Conservation (phyloP, 1,139 yeast genomes). For the Candida sanyaensis region DNA sequence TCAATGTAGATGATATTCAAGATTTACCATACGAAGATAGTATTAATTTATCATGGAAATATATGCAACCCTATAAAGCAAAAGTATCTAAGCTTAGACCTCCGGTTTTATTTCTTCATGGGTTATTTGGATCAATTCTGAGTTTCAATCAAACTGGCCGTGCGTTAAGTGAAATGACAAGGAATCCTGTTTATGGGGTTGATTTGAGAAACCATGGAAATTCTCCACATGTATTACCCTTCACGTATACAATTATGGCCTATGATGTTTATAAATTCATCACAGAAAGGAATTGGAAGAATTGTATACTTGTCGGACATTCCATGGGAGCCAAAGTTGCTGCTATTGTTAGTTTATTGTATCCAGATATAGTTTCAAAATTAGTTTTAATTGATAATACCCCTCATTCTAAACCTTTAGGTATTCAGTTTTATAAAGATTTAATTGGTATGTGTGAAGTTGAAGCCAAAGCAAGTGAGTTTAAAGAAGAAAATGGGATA, state of each 20-base stretch:
- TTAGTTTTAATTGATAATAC: slow-evolving; percentile 52
- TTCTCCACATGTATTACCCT: slow-evolving; percentile 45
- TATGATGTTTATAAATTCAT: slow-evolving; percentile 40
- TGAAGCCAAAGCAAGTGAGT: slow-evolving; percentile 17
- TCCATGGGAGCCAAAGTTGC: slow-evolving; percentile 58
- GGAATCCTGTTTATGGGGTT: slow-evolving; percentile 37
- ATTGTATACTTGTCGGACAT: slow-evolving; percentile 47
- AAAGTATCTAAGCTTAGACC: slow-evolving; percentile 10
- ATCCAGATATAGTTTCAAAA: slow-evolving; percentile 38
- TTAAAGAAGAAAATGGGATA: slow-evolving; percentile 6
- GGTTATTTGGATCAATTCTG: slow-evolving; percentile 49
- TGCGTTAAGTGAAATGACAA: slow-evolving; percentile 28
- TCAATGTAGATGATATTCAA: slow-evolving; percentile 10
- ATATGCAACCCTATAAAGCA: slow-evolving; percentile 6
- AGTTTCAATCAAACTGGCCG: slow-evolving; percentile 42
- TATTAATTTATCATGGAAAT: slow-evolving; percentile 11
- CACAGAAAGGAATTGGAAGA: slow-evolving; percentile 22
- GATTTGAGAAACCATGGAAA: slow-evolving; percentile 59
- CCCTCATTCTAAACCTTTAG: slow-evolving; percentile 35
- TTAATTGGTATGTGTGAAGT: slow-evolving; percentile 37
- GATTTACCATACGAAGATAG: slow-evolving; percentile 14
- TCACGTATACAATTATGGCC: slow-evolving; percentile 43
- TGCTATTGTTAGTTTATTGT: slow-evolving; percentile 43
- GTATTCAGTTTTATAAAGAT: slow-evolving; percentile 23
- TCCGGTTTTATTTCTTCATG: slow-evolving; percentile 49